Evolutionary conservation across 495 filamentous ascomycete species (phyloP).

Genomic region (Aspergillus nanangensis): DNA sequence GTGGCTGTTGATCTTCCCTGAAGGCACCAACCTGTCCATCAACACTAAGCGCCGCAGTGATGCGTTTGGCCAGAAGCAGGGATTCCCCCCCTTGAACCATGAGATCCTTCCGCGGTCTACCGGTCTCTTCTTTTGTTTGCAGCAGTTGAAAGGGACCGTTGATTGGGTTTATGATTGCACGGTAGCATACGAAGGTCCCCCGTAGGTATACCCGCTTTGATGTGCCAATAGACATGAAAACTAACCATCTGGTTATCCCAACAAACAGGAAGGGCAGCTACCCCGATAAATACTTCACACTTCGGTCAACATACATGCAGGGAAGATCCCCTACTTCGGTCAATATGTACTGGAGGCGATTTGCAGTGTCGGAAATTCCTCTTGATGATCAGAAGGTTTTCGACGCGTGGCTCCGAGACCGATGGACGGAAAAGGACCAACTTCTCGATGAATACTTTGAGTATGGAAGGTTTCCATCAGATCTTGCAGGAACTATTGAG

Average conservation of each 20-base stretch:
- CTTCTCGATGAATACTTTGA: conserved; percentile 54
- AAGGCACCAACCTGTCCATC: conserved; percentile 60
- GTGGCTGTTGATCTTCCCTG: conserved; percentile 69
- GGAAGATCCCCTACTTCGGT: conserved; percentile 65
- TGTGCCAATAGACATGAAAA: background rate
- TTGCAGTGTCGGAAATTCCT: conserved; percentile 54
- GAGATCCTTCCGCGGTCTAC: conserved; percentile 58
- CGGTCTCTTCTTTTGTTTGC: conserved; percentile 58
- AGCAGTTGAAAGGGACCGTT: conserved; percentile 55
- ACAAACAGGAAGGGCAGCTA: conserved; percentile 49
- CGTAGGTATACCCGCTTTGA: conserved; percentile 40
- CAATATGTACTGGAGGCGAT: conserved; percentile 68
- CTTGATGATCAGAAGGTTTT: conserved; percentile 53
- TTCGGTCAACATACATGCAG: conserved; percentile 58
- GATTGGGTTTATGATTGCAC: conserved; percentile 69
- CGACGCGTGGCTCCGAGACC: conserved; percentile 50
- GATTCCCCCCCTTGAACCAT: conserved; percentile 49
- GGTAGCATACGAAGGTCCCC: conserved; percentile 63
- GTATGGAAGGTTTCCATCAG: conserved; percentile 58
- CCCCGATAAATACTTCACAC: conserved; percentile 63
- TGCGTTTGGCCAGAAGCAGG: conserved; percentile 53
- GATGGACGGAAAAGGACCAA: conserved; percentile 62
- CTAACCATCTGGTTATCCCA: conserved; percentile 1
- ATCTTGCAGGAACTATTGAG: conserved; percentile 43
- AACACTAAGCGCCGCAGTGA: conserved; percentile 54